phyloP scores from a whole-genome alignment of 106 monocot species.

The Acanthochlamys bracteata region DNA sequence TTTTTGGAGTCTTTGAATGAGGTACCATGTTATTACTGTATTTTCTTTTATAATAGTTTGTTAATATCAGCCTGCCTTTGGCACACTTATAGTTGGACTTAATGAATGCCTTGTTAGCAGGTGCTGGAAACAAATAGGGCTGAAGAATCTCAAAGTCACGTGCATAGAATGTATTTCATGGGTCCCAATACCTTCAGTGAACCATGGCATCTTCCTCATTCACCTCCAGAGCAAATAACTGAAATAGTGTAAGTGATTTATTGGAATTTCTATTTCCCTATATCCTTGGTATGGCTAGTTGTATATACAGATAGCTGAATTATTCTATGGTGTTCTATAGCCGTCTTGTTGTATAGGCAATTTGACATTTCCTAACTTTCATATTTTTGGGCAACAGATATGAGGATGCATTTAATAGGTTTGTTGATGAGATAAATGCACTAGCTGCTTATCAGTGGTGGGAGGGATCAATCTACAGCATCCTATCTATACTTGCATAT shows the following conservation, averaged over 20 bases:
- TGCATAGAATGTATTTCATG: slow-evolving; percentile 94
- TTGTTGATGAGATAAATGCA: slow-evolving; percentile 94
- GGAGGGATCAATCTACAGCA: slow-evolving; percentile 88
- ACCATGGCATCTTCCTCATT: slow-evolving; percentile 97
- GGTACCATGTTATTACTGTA: slow-evolving; percentile 26
- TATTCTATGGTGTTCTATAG: not conserved
- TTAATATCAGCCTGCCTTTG: not conserved
- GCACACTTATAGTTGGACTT: not conserved
- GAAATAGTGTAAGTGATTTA: slow-evolving; percentile 77
- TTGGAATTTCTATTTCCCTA: not conserved
- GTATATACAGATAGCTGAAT: not conserved
- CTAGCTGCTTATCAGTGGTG: slow-evolving; percentile 95
- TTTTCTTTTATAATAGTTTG: not conserved
- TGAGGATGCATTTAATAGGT: slow-evolving; percentile 95
- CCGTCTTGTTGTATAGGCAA: not conserved
- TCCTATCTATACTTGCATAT: slow-evolving; percentile 74
- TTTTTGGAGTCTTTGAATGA: slow-evolving; percentile 96
- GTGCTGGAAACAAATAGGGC: slow-evolving; percentile 94
- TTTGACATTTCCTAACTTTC: not conserved
- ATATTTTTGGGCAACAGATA: slow-evolving; percentile 39
- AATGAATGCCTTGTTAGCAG: slow-evolving; percentile 17
- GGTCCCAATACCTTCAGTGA: slow-evolving; percentile 97
- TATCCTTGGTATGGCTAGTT: not conserved
- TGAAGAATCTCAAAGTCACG: slow-evolving; percentile 90
- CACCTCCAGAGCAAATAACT: slow-evolving; percentile 78